A percentile compares a stretch with the other conserved stretches of the same genome.
These are phyloP conservation scores for Aspergillus uvarum DNA, from an alignment of 2,329 filamentous ascomycete genomes.

Conservation along the genomic window DNA sequence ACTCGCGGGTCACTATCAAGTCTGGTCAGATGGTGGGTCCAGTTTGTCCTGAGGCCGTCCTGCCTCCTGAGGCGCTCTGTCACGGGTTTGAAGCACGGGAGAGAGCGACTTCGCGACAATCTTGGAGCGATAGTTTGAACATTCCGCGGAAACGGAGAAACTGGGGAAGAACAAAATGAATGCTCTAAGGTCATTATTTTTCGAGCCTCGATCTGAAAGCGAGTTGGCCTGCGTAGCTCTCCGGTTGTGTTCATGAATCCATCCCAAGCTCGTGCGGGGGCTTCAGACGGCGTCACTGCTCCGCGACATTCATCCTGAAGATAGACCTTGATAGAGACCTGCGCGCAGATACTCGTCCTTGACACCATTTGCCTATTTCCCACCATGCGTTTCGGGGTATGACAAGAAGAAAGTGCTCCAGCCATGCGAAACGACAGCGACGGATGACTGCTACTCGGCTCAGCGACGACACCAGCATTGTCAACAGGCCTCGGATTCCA, in stretches of 20 bases:
- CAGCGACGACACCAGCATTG: not conserved
- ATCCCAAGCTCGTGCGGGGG: not conserved
- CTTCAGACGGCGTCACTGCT: not conserved
- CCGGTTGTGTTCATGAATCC: not conserved
- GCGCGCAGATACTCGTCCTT: not conserved
- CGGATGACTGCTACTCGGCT: not conserved
- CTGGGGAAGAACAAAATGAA: not conserved
- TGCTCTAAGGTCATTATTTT: not conserved
- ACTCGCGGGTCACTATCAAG: not conserved
- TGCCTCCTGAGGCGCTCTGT: not conserved
- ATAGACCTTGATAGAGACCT: not conserved
- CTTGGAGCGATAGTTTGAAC: not conserved
- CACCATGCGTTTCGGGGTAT: not conserved
- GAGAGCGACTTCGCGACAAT: conserved; percentile 14
- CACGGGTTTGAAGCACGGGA: conserved; percentile 16
- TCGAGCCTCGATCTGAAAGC: not conserved
- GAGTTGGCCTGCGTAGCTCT: not conserved
- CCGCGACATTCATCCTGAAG: not conserved
- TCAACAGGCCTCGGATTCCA: conserved; percentile 23
- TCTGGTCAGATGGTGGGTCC: not conserved
- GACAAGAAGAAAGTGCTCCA: conserved; percentile 6
- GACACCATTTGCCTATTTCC: not conserved
- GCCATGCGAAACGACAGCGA: conserved; percentile 5
- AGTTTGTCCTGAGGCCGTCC: not conserved
- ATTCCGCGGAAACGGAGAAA: not conserved